Percentiles rank a stretch among this genome's conserved stretches.
Evolutionary conservation across 148 eudicot genomes (phyloP).

Genomic region (Chenopodium suecicum): DNA sequence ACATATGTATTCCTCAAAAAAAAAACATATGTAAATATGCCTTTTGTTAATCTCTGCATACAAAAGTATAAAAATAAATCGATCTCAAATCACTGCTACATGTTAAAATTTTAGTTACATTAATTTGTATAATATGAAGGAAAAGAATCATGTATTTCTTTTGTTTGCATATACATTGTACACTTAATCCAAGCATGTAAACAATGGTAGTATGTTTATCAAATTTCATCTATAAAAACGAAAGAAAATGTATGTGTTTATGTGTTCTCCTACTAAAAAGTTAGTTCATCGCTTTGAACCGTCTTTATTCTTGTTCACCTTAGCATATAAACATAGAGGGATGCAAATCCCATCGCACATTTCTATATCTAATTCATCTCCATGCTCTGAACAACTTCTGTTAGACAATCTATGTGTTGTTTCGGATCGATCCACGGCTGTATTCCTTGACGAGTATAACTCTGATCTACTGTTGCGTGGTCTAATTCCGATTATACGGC

Average conservation of each 20-base stretch:
- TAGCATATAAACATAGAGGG: slow-evolving; percentile 33
- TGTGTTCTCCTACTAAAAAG: background rate
- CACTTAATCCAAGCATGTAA: background rate
- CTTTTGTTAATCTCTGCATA: too few relatives aligned
- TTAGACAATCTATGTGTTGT: background rate
- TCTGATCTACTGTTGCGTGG: slow-evolving; percentile 33
- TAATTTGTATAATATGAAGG: too few relatives aligned
- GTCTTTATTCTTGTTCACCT: slow-evolving; percentile 2
- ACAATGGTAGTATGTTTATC: background rate
- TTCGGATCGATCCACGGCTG: background rate
- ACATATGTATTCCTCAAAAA: too few relatives aligned
- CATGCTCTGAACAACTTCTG: background rate
- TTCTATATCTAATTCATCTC: slow-evolving; percentile 11
- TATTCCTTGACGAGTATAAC: slow-evolving; percentile 14
- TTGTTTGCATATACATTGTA: slow-evolving; percentile 13
- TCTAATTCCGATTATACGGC: slow-evolving; percentile 51
- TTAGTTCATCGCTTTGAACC: slow-evolving; percentile 7
- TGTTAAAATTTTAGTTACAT: too few relatives aligned
- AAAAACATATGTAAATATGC: too few relatives aligned
- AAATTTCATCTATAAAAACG: background rate
- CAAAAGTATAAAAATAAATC: too few relatives aligned
- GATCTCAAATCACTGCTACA: too few relatives aligned
- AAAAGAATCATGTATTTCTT: background rate
- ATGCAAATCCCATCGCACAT: slow-evolving; percentile 45
- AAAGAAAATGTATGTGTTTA: background rate